Percentiles rank a stretch among this genome's conserved stretches.
phyloP scores from a whole-genome alignment of 257 asterid genomes.

The Salvia hispanica region DNA sequence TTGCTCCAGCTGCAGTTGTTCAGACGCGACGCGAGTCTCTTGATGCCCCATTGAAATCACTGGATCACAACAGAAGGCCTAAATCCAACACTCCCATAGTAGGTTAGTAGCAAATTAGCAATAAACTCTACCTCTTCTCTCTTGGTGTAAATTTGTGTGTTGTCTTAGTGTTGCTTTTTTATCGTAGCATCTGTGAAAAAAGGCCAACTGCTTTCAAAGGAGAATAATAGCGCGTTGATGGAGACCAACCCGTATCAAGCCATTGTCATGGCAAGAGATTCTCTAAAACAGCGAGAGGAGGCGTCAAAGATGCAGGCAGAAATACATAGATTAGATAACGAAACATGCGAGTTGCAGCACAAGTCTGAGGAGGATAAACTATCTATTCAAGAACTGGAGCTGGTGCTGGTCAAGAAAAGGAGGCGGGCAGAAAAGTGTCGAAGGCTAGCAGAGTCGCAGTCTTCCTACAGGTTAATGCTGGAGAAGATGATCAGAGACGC shows the following conservation, averaged over 20 bases:
- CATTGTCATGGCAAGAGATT: constrained; percentile 81
- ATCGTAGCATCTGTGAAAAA: constrained; percentile 66
- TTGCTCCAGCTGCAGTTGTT: constrained; percentile 88
- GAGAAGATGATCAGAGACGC: constrained; percentile 99
- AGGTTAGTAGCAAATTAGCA: constrained; percentile 47
- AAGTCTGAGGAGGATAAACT: constrained; percentile 78
- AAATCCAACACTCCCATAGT: constrained; percentile 75
- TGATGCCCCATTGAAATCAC: constrained; percentile 67
- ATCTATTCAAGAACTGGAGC: constrained; percentile 77
- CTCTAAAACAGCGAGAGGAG: constrained; percentile 79
- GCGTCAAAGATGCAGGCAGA: constrained; percentile 77
- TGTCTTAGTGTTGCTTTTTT: constrained; percentile 14
- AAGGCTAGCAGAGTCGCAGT: constrained; percentile 84
- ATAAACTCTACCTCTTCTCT: background rate
- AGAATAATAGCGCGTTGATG: constrained; percentile 64
- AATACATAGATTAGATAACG: constrained; percentile 70
- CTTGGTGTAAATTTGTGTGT: background rate
- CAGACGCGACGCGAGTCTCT: constrained; percentile 56
- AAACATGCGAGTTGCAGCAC: constrained; percentile 60
- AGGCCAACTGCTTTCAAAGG: constrained; percentile 53
- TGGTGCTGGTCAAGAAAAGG: constrained; percentile 66
- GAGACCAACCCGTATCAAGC: constrained; percentile 84
- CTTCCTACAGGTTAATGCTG: constrained; percentile 75
- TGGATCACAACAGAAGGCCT: constrained; percentile 69
- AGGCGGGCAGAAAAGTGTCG: constrained; percentile 90